A percentile compares a stretch with the other conserved stretches of the same genome.
Evolutionary conservation across 202 grass and related monocot genomes (phyloP).

Genomic region (Miscanthus sacchariflorus): DNA sequence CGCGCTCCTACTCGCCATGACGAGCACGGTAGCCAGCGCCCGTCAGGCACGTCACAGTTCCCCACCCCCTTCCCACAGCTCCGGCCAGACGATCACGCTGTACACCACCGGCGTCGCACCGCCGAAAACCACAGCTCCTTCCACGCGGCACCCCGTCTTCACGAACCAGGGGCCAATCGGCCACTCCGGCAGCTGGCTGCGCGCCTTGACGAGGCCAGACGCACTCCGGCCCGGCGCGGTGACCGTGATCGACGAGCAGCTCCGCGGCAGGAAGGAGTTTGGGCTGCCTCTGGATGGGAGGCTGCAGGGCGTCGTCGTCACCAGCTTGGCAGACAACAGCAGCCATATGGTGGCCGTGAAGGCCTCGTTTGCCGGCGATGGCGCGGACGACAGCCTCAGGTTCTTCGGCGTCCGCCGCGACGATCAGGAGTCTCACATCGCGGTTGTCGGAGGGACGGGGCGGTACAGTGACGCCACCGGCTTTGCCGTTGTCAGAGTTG

Average conservation of each 20-base stretch:
- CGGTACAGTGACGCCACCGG: constrained; percentile 59
- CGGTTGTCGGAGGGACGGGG: constrained; percentile 76
- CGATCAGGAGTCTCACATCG: constrained; percentile 60
- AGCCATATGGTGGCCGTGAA: constrained; percentile 68
- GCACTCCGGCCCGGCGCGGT: constrained; percentile 50
- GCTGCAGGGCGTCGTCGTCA: constrained; percentile 75
- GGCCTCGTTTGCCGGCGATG: constrained; percentile 53
- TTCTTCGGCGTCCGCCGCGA: constrained; percentile 67
- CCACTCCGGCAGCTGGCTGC: constrained; percentile 48
- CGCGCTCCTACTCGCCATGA: constrained; percentile 10
- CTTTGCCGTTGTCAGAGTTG: constrained; percentile 53
- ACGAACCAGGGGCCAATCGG: constrained; percentile 41
- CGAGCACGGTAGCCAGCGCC: neutral
- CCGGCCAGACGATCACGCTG: constrained; percentile 50
- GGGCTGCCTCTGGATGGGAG: constrained; percentile 56
- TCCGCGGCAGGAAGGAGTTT: constrained; percentile 52
- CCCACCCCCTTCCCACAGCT: neutral
- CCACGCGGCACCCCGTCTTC: constrained; percentile 47
- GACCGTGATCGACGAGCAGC: constrained; percentile 60
- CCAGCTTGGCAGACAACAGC: constrained; percentile 43
- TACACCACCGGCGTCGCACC: constrained; percentile 31
- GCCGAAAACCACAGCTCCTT: constrained; percentile 2
- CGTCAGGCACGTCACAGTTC: constrained; percentile 12
- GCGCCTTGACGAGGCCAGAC: constrained; percentile 47
- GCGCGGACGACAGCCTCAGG: constrained; percentile 60